Evolutionary conservation across 2,329 filamentous ascomycete species (phyloP), one percentile per base, ranked within the genome.

Genomic region (Hymenoscyphus occultus): DNA sequence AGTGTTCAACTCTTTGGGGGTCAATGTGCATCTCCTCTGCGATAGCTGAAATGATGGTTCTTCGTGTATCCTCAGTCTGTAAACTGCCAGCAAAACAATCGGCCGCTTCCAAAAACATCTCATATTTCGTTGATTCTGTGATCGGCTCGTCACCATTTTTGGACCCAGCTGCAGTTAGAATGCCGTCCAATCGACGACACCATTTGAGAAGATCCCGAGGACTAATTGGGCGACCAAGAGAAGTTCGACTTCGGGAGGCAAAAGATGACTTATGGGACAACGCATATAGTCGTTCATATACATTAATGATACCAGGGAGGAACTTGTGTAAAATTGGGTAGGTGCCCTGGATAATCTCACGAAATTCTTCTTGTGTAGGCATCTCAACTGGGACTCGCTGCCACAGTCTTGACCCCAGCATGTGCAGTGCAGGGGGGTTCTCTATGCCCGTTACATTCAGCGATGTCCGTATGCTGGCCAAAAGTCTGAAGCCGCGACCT

Each of bases 1-100:
- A 90, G 75, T 95, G 90, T 66, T 93, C 86, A 59, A 90, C 88
- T 66, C 92, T 84, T 75, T 96, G 91, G 62, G 90, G 88, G 40
- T 95, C 90, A 65, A 98, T 87, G 64, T 93, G 91, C 78, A 99
- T 89, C 71, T 93, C 90, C 77, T 96, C 88, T 0, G 93, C 93
- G 67, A 98, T 92, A 56, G 84, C 85, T 59, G 83, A 81, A 56
- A 90, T 85, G 39, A 96, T 79, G 4, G 81, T 78, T 58, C 80
- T 79, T 60, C 87, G 86, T 39, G 87, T 79, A 13, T 84, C 81
- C 39, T 83, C 82, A 64, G 89, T 89, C 10, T 90, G 89, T 57
- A 95, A 81, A 74, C 90, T 92, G 62, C 91, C 91, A 54, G 92
- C 88, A 76, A 99, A 98, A 74, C 93, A 96, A 77, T 99, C 95